Evolutionary conservation across 2,329 filamentous ascomycete species (phyloP).

Genomic region (Periconia sp.): DNA sequence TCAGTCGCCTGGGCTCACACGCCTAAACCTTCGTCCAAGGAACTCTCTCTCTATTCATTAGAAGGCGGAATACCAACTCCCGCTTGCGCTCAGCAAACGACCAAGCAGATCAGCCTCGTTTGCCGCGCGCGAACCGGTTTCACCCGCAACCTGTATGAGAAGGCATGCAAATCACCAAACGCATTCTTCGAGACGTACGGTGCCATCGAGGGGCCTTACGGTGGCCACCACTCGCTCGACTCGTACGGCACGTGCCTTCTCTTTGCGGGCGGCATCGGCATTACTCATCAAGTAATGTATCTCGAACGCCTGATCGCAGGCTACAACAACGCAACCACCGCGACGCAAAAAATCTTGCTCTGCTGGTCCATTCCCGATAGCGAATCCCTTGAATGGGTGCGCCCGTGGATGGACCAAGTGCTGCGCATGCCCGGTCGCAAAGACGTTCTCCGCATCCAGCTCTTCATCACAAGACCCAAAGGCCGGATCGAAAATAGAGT

Average conservation of each 20-base stretch:
- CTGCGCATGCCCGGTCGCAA: conserved; percentile 64
- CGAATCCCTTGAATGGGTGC: conserved; percentile 68
- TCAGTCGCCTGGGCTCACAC: conserved; percentile 56
- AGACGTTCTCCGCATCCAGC: conserved; percentile 64
- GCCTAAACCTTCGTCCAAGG: conserved; percentile 34
- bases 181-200: conserved; percentile 69
- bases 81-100: conserved; percentile 31
- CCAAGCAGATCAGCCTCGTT: conserved; percentile 68
- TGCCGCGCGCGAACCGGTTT: conserved; percentile 77
- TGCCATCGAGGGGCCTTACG: conserved; percentile 77
- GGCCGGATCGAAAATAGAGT: conserved; percentile 59
- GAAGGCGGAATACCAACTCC: conserved; percentile 33
- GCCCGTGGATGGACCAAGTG: conserved; percentile 70
- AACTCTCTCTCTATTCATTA: conserved; percentile 41
- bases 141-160: conserved; percentile 72
- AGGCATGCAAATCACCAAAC: conserved; percentile 65
- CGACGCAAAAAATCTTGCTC: conserved; percentile 73
- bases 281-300: conserved; percentile 79
- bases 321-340: conserved; percentile 71
- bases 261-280: conserved; percentile 80
- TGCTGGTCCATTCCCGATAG: conserved; percentile 82
- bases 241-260: conserved; percentile 81
- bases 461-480: conserved; percentile 68
- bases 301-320: conserved; percentile 74
- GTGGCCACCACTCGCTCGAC: conserved; percentile 71